Base-by-base conservation (phyloP, 352 stramenopile genomes). In the Nothophytophthora sp. region DNA sequence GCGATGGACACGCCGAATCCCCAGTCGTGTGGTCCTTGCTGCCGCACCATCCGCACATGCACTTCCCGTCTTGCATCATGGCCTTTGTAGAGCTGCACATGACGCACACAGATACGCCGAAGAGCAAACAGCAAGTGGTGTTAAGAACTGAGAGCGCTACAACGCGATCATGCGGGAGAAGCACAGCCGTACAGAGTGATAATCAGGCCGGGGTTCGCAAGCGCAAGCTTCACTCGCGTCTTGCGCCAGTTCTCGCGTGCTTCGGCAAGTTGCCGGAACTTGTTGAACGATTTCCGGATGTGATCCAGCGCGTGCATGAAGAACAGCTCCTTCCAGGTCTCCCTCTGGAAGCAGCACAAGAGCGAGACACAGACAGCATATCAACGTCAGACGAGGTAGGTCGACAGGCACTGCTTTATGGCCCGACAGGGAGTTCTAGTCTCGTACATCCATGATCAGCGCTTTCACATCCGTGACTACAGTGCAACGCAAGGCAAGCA, bases 11-110 rank as follows among this genome's bases (percentile, higher is more conserved):
- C 5, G 42, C 55, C 7, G 50, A 3, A 40, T 87, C 70, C 29
- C 83, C 83, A 24, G 83, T 92, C 22, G 79, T 89, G 46, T 93
- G 83, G 18, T 90, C 76, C 6, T 55, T 42, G 28, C 76, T 89
- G 24, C 83, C 83, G 36, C 83, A 93, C 83, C 83, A 93, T 8
- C 76, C 76, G 34, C 83, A 93, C 29, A 90, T 70, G 28, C 80
- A 90, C 43, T 86, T 81, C n/a, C 76, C 83, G 32, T 93, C 81
- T 52, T 85, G 72, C 83, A 93, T 92, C 83, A 93, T 92, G 19
- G 70, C 69, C 34, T 86, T 88, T 6, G 83, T 92, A 0, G 83
- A 88, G 22, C 83, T 93, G 48, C 18, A 11, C 20, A 24, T 42
- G 19, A 22, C 23, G n/a, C n/a, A n/a, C n/a, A n/a, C n/a, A n/a